Percentiles rank a stretch among this genome's conserved stretches.
These are phyloP conservation scores for Physcia stellaris DNA, from an alignment of 495 filamentous ascomycete genomes.

Conservation along the genomic window DNA sequence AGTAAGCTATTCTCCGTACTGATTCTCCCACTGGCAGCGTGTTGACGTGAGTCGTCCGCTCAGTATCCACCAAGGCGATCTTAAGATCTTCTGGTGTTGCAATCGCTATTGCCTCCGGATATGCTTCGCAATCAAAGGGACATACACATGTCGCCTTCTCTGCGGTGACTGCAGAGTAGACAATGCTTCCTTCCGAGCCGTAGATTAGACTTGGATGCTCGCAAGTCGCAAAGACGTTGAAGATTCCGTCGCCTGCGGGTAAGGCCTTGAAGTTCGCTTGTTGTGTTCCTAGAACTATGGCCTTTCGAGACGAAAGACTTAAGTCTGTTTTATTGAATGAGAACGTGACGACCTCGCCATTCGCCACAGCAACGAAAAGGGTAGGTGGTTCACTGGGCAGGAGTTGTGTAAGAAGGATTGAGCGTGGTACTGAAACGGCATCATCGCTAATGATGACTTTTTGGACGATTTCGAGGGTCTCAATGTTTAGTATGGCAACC, in stretches of 20 bases:
- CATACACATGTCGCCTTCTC: slow-evolving; percentile 71
- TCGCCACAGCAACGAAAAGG: slow-evolving; percentile 85
- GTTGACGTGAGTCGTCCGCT: slow-evolving; percentile 75
- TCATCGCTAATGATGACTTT: slow-evolving; percentile 45
- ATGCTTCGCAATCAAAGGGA: slow-evolving; percentile 68
- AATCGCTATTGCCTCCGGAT: slow-evolving; percentile 65
- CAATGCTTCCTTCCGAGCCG: slow-evolving; percentile 68
- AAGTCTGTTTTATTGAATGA: slow-evolving; percentile 44
- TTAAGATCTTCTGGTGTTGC: slow-evolving; percentile 65
- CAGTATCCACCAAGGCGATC: slow-evolving; percentile 69
- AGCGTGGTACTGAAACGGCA: slow-evolving; percentile 61
- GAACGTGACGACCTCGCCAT: slow-evolving; percentile 84
- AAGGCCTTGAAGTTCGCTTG: slow-evolving; percentile 68
- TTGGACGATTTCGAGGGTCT: slow-evolving; percentile 46
- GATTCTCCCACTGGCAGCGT: slow-evolving; percentile 67
- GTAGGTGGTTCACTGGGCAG: slow-evolving; percentile 51
- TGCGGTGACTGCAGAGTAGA: slow-evolving; percentile 92
- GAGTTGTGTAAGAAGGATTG: slow-evolving; percentile 63
- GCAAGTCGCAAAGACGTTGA: slow-evolving; percentile 83
- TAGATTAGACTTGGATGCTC: slow-evolving; percentile 92
- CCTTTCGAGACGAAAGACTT: slow-evolving; percentile 57
- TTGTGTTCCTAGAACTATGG: slow-evolving; percentile 73
- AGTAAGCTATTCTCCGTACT: slow-evolving; percentile 78
- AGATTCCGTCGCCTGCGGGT: slow-evolving; percentile 46
- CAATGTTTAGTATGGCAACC: slow-evolving; percentile 55